phyloP scores from a whole-genome alignment of 1,284 basidiomycete genomes.

The Amylostereum areolatum region DNA sequence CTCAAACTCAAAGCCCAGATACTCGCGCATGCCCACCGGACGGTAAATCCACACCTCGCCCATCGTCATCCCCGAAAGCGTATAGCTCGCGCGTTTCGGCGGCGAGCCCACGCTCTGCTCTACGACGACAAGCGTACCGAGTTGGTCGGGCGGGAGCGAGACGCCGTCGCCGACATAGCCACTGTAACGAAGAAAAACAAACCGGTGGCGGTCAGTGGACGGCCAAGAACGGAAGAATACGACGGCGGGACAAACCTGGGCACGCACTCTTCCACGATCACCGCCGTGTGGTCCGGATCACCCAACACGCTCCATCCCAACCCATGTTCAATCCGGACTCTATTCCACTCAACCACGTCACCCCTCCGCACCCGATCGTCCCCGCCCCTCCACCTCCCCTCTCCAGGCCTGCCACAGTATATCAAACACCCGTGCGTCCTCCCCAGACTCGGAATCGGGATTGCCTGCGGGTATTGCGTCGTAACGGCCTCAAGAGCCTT shows the following conservation, averaged over 20 bases:
- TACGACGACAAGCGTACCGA: not conserved
- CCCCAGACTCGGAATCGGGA: constrained; percentile 40
- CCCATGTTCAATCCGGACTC: not conserved
- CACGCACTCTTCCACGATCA: not conserved
- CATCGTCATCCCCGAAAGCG: not conserved
- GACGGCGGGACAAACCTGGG: not conserved
- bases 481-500: constrained; percentile 42
- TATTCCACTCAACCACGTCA: constrained; percentile 22
- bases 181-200: no score
- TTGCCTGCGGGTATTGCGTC: constrained; percentile 36
- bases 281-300: not conserved
- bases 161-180: not conserved
- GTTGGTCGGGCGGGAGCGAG: not conserved
- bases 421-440: constrained; percentile 53
- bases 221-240: not conserved
- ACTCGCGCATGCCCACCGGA: constrained; percentile 1
- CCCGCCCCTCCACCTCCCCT: constrained; percentile 47
- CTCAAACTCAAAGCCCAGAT: not conserved
- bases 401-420: constrained; percentile 35
- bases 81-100: not conserved
- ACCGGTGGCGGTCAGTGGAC: not conserved
- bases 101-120: not conserved
- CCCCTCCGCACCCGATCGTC: constrained; percentile 46
- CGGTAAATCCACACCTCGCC: constrained; percentile 1
- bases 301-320: not conserved